phyloP scores from a whole-genome alignment of 768 basidiomycete genomes.

The Cystobasidium ongulense region DNA sequence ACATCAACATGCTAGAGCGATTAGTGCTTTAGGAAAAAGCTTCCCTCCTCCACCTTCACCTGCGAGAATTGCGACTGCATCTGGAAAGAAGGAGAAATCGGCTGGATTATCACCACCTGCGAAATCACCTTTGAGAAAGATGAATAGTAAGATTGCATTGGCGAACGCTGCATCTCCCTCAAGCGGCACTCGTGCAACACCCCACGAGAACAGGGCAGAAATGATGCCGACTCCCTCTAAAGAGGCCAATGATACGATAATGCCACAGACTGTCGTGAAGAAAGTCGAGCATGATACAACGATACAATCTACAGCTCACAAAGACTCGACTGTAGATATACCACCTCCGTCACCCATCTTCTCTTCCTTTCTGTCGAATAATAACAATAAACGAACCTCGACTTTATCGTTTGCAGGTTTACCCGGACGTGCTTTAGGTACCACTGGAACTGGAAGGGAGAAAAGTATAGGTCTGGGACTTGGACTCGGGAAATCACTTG shows the following conservation, averaged over 20 bases:
- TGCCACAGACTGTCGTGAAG: not conserved
- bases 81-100: not conserved
- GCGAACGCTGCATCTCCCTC: not conserved
- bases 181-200: not conserved
- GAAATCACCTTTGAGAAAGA: slow-evolving; percentile 1
- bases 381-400: not conserved
- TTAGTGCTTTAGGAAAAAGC: not conserved
- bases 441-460: not conserved
- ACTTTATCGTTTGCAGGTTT: slow-evolving; percentile 21
- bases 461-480: slow-evolving; percentile 18
- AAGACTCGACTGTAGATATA: not conserved
- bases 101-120: not conserved
- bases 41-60: not conserved
- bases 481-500: slow-evolving; percentile 9
- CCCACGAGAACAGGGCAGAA: not conserved
- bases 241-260: not conserved
- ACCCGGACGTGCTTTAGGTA: not conserved
- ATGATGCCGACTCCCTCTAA: not conserved
- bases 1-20: not conserved
- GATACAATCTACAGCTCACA: not conserved
- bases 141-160: not conserved
- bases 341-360: slow-evolving; percentile 21
- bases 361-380: slow-evolving; percentile 17
- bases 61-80: not conserved
- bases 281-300: not conserved